Base-by-base conservation (phyloP, 495 filamentous ascomycete species). In the Hypoxylon fuscum region DNA sequence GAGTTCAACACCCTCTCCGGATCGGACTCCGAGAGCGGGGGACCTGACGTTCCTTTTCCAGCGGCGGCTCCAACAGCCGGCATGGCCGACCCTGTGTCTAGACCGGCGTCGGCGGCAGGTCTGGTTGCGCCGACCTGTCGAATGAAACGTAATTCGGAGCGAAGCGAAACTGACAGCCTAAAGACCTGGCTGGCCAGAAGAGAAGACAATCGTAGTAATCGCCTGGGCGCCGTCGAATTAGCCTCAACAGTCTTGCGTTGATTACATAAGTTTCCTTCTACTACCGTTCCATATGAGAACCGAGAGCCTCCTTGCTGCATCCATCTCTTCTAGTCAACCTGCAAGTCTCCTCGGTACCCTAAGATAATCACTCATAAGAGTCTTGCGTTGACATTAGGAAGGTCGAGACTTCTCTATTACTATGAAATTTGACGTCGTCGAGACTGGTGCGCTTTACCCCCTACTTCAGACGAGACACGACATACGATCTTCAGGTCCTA, bases 1-100 rank as follows among this genome's bases (percentile, higher is more conserved):
- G 43, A 27, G 23, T 32, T 46, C 21, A 9, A 31, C 46, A 42
- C 2, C 20, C 31, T 25, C 40, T 23, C 56, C 63, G 63, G 63
- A 47, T 27, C 57, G 57, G 57, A 22, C 57, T 62, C 57, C 63
- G 57, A 66, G 53, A 40, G 47, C 53, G 57, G 57, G 49, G 47
- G 53, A 18, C 14, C 37, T 47, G 41, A 56, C 27, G 55, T 56
- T 27, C 35, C 32, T 29, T 47, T 51, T 38, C 14, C 40, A 47
- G 27, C 51, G 62, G 56, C 32, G 25, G 8, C 25, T 59, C 45
- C 12, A 50, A 35, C 35, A 31, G 32, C 38, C 56, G 40, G 56
- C 46, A 32, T 49, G 32, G 43, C 40, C 45, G 56, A 44, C 47
- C 5, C 6, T 15, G 27, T 29, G 11, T 42, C 25, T 27, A 18